Evolutionary conservation across 2,329 filamentous ascomycete genomes (phyloP).

Genomic region (Fulvia fulva): DNA sequence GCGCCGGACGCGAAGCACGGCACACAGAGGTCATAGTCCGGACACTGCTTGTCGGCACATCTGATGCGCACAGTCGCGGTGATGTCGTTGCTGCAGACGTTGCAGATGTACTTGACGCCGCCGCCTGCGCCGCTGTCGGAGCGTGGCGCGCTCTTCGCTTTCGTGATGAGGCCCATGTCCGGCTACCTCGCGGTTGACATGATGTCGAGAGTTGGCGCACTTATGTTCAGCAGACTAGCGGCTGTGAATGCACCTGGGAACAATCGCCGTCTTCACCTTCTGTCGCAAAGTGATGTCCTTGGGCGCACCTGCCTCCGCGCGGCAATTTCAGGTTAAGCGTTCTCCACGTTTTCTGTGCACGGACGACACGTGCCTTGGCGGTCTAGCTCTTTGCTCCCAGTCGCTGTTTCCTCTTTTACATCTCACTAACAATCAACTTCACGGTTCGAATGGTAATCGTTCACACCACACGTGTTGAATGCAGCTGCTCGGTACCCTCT

Average conservation of each 20-base stretch:
- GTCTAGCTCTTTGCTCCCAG: too few species aligned
- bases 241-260: not conserved
- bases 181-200: not conserved
- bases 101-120: constrained; percentile 84
- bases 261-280: not conserved
- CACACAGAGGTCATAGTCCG: constrained; percentile 95
- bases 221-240: too few species aligned
- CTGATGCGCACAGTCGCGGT: constrained; percentile 95
- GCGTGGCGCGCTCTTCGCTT: constrained; percentile 31
- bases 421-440: too few species aligned
- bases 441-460: too few species aligned
- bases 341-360: too few species aligned
- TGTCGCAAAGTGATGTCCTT: not conserved
- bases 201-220: not conserved
- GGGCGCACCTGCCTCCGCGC: not conserved
- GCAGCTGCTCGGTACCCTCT: too few species aligned
- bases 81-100: constrained; percentile 93
- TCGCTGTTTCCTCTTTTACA: too few species aligned
- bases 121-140: constrained; percentile 31
- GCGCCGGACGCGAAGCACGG: constrained; percentile 86
- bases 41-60: constrained; percentile 77
- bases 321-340: too few species aligned
- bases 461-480: too few species aligned
- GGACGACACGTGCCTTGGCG: too few species aligned
- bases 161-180: constrained; percentile 34